A percentile compares a stretch with the other conserved stretches of the same genome.
Conservation (phyloP, 306 rosid species). For the Gillenia trifoliata region DNA sequence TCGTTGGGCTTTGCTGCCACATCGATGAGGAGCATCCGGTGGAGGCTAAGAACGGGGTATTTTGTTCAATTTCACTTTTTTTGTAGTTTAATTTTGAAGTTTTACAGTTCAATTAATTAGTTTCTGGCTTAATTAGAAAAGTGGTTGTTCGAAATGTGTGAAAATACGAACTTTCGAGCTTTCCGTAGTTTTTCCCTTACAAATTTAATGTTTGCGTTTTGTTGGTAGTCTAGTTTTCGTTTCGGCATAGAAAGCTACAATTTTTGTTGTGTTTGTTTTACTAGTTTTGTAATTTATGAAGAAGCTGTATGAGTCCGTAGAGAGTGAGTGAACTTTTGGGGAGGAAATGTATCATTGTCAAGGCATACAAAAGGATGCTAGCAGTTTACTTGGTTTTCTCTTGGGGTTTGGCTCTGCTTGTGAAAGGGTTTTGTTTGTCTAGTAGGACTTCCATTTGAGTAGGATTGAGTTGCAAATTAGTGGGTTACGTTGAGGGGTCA, state of each 20-base stretch:
- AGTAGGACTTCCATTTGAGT: neutral
- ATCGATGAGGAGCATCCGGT: constrained; percentile 74
- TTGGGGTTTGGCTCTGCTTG: neutral
- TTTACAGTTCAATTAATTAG: neutral
- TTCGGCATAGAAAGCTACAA: neutral
- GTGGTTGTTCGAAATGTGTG: neutral
- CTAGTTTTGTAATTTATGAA: neutral
- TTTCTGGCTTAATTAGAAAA: neutral
- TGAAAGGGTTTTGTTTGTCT: neutral
- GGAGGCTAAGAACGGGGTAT: constrained; percentile 70
- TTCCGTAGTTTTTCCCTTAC: neutral
- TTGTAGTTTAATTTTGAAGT: neutral
- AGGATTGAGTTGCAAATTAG: neutral
- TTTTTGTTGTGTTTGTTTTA: neutral
- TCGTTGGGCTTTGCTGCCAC: constrained; percentile 83
- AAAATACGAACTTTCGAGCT: neutral
- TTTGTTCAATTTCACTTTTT: neutral
- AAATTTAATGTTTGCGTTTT: neutral
- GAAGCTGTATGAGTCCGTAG: neutral
- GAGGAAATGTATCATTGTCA: neutral
- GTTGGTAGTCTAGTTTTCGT: neutral
- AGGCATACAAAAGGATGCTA: neutral
- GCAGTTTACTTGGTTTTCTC: neutral
- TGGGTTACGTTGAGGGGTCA: neutral
- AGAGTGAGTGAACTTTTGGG: neutral